These are phyloP conservation scores for Clitopilus hobsonii DNA, from an alignment of 768 basidiomycete species.

Conservation along the genomic window DNA sequence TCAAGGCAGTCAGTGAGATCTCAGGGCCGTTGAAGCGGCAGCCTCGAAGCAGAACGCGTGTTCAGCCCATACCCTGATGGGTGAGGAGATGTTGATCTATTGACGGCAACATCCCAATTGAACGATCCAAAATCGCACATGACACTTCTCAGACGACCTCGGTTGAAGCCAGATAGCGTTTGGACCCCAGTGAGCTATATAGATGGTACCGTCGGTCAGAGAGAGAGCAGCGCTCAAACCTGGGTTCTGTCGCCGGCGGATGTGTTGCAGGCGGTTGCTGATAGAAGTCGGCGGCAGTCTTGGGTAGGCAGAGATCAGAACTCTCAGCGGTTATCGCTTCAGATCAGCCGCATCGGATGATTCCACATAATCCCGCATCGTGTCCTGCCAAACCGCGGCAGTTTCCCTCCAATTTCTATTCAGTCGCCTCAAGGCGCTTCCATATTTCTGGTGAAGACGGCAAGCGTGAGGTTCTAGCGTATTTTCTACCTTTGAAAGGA, in stretches of 20 bases:
- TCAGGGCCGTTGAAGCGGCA: not conserved
- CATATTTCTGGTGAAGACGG: not conserved
- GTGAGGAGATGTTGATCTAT: not conserved
- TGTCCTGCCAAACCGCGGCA: too few relatives aligned
- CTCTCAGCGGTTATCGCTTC: not conserved
- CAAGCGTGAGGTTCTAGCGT: not conserved
- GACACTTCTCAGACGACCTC: too few relatives aligned
- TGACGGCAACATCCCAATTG: not conserved
- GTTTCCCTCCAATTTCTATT: too few relatives aligned
- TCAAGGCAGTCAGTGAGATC: not conserved
- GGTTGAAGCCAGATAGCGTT: too few relatives aligned
- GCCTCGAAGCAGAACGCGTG: not conserved
- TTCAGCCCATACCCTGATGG: not conserved
- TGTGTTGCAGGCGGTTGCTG: not conserved
- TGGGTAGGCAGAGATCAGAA: not conserved
- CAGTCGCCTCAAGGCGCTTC: too few relatives aligned
- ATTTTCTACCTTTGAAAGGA: not conserved
- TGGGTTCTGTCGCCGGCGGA: not conserved
- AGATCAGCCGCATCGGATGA: not conserved
- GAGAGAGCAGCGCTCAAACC: not conserved
- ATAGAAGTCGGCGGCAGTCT: not conserved
- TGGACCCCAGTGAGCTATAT: too few relatives aligned
- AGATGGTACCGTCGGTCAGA: not conserved
- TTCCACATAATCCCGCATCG: not conserved
- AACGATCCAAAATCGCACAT: not conserved